These are phyloP conservation scores for Beta vulgaris DNA, from an alignment of 148 eudicot species.

Conservation along the genomic window DNA sequence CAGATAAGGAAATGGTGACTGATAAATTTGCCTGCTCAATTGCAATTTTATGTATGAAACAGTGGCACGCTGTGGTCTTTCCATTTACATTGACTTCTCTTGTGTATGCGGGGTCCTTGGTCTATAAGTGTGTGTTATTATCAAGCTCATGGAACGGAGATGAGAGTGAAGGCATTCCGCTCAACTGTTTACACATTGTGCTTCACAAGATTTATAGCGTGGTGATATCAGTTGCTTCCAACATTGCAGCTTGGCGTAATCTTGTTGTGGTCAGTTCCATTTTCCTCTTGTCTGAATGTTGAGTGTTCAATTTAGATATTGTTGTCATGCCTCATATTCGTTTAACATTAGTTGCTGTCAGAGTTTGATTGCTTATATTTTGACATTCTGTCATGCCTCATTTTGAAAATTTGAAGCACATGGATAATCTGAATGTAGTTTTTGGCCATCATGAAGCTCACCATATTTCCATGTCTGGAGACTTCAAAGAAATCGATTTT, in stretches of 20 bases:
- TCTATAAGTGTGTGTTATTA: slow-evolving; percentile 45
- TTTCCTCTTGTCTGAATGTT: neutral
- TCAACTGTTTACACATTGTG: slow-evolving; percentile 19
- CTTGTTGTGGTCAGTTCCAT: slow-evolving; percentile 74
- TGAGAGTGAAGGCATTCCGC: slow-evolving; percentile 27
- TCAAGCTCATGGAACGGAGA: slow-evolving; percentile 43
- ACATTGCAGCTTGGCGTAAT: slow-evolving; percentile 78
- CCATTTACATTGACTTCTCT: slow-evolving; percentile 80
- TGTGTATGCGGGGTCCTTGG: slow-evolving; percentile 75
- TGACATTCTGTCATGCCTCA: neutral
- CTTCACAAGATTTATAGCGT: slow-evolving; percentile 27
- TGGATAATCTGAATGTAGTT: neutral
- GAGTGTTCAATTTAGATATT: neutral
- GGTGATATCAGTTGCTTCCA: slow-evolving; percentile 37
- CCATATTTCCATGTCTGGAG: neutral
- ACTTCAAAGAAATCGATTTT: neutral
- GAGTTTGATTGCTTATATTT: neutral
- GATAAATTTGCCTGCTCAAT: slow-evolving; percentile 50
- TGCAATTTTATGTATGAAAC: slow-evolving; percentile 70
- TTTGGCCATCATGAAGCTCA: neutral
- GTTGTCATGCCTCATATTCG: neutral
- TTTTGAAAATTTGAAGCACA: neutral
- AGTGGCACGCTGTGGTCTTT: slow-evolving; percentile 75
- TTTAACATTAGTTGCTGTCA: neutral
- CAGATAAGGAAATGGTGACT: slow-evolving; percentile 52